Base-by-base conservation (phyloP, 768 basidiomycete species). In the Terana coerulea region DNA sequence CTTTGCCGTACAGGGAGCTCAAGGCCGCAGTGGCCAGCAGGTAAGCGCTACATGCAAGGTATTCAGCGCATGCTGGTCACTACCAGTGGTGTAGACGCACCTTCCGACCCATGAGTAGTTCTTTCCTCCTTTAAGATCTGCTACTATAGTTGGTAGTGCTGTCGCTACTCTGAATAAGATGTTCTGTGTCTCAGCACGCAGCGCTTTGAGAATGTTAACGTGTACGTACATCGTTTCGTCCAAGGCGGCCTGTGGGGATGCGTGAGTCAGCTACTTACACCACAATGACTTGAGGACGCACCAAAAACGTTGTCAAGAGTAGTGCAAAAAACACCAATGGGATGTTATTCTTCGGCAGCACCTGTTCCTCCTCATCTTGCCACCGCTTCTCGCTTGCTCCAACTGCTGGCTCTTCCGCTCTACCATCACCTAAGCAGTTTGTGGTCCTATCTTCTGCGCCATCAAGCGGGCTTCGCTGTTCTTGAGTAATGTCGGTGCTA, bases 1-100 rank as follows among this genome's bases (percentile, higher is more conserved):
- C n/a, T 44, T 66, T 67, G 31, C 69, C 69, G 52, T 69, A 71
- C 5, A 65, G 35, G 0, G 69, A 67, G 1, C 60, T 56, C 11
- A 64, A 37, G 21, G 59, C 59, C 26, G 59, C 50, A 11, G 61
- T 47, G 2, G 62, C 52, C 5, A 69, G 61, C 4, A 69, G 58
- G 50, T 69, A 69, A 8, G 67, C 57, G 49, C 59, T 58, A 28
- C 2, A 15, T 30, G 43, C 19, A 15, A 7, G 7, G 8, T 6
- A 14, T 10, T 43, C 26, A 43, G 4, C n/a, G 21, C 19, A 6
- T 4, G 5, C 21, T 11, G 7, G 21, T 5, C 7, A n/a, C 21
- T 7, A 24, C 7, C 4, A 24, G 22, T 4, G 19, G 9, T 12
- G 8, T 15, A 43, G 21, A 24, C 9, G 7, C 26, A 45, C 43